Conservation (phyloP, 352 stramenopile species). For the Phytophthora vignae region DNA sequence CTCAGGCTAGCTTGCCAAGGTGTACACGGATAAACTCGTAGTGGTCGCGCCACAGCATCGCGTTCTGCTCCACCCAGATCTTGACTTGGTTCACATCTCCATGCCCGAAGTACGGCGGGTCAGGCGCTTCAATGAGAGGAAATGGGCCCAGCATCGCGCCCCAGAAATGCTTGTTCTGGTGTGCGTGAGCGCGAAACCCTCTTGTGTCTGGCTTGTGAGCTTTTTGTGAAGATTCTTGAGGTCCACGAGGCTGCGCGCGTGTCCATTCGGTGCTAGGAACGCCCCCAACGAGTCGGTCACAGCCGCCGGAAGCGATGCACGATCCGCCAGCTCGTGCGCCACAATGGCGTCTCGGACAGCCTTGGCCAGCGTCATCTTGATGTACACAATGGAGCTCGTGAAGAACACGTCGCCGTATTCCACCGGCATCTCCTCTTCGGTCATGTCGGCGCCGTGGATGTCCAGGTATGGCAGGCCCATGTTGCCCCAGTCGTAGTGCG, state of each 20-base stretch:
- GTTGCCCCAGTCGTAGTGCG: slow-evolving; percentile 1
- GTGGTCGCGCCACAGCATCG: neutral
- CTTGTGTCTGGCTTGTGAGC: neutral
- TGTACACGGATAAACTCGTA: neutral
- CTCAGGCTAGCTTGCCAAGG: neutral
- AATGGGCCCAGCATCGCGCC: neutral
- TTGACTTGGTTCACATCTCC: neutral
- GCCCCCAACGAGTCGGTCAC: neutral
- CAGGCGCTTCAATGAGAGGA: neutral
- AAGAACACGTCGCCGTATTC: neutral
- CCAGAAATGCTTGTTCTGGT: neutral
- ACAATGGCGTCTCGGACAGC: neutral
- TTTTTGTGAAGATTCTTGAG: neutral
- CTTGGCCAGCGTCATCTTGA: neutral
- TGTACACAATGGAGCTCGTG: neutral
- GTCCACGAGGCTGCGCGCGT: neutral
- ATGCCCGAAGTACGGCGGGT: neutral
- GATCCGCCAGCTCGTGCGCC: neutral
- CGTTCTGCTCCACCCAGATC: neutral
- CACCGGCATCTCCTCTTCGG: neutral
- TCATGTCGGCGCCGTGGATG: neutral
- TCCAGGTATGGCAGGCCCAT: neutral
- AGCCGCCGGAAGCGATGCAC: neutral
- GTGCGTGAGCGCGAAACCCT: neutral
- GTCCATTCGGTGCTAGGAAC: neutral